phyloP scores from a whole-genome alignment of 495 filamentous ascomycete species.

The Aspergillus baeticus region DNA sequence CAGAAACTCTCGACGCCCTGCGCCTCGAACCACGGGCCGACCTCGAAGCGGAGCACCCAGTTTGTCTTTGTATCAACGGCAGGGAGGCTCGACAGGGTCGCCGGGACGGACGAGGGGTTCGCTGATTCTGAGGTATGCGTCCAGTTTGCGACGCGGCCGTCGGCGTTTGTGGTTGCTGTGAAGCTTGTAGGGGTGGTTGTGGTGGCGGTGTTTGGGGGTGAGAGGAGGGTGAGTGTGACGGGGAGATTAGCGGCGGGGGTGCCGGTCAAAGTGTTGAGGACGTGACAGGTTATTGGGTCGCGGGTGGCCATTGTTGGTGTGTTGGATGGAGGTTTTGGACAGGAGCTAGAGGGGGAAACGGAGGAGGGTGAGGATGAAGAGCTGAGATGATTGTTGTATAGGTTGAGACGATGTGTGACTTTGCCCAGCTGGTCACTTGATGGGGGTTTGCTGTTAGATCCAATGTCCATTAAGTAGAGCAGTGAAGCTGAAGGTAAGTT shows the following conservation, averaged over 20 bases:
- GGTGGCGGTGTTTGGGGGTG: constrained; percentile 21
- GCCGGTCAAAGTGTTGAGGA: constrained; percentile 66
- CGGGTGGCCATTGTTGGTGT: constrained; percentile 67
- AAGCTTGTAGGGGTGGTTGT: constrained; percentile 38
- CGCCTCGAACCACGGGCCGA: constrained; percentile 70
- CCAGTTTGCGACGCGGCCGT: constrained; percentile 86
- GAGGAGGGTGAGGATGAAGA: constrained; percentile 17
- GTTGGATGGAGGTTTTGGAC: constrained; percentile 20
- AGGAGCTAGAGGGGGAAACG: constrained; percentile 21
- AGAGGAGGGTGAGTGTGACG: constrained; percentile 53
- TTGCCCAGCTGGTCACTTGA: constrained; percentile 23
- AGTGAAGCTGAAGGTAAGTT: not conserved
- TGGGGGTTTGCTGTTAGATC: constrained; percentile 5
- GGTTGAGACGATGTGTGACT: constrained; percentile 37
- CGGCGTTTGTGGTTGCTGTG: constrained; percentile 71
- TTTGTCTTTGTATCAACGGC: constrained; percentile 44
- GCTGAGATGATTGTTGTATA: constrained; percentile 38
- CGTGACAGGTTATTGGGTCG: constrained; percentile 77
- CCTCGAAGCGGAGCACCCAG: constrained; percentile 79
- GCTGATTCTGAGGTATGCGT: constrained; percentile 49
- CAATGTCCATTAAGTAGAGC: constrained; percentile 30
- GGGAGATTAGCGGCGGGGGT: constrained; percentile 58
- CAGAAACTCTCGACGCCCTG: constrained; percentile 77
- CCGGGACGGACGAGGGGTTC: constrained; percentile 44
- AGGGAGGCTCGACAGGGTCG: constrained; percentile 43